Evolutionary conservation across 306 rosid genomes (phyloP), one percentile per base, ranked within the genome.

Genomic region (Gastrolobium villosum): DNA sequence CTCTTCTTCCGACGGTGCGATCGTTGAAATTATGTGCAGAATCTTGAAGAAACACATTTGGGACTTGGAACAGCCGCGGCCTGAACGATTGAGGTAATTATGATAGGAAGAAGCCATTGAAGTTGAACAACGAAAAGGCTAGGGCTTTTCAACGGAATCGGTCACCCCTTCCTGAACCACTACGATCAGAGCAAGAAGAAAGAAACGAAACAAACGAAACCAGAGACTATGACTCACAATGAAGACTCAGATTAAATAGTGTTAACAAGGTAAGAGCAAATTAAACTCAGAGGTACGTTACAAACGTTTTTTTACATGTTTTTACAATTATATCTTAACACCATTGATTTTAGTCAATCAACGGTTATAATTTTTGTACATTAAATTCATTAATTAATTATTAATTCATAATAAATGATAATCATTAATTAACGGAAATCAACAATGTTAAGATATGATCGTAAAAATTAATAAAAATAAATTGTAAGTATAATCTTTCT

Each of bases 11-110:
- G 65, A 43, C 0, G 83, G 77, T 5, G 87, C 86, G 6, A 76
- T 65, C 5, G 91, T 74, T 9, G 91, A 85, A 34, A 88, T 88
- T 52, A 55, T 78, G 43, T 15, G 76, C 7, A 88, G 83, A 79
- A 88, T 88, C 81, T 85, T 85, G 71, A 85, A 82, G 35, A 88
- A 45, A 75, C 86, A 65, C 79, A 75, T 74, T 88, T 88, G 91
- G 70, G 89, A 63, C 46, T 81, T 87, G 50, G 91, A 84, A 67
- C 34, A 75, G 14, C 82, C 81, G 56, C 62, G 88, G 43, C 39
- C 53, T 35, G 86, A 53, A 70, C 50, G 44, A 14, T 43, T 26
- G 37, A 52, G 13, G 20, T 44, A 13, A 2, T 53, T 49, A 9
- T 54, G 36, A 7, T 28, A 40, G 0, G 85, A 54, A 2, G 87